Conservation (phyloP, 805 yeast species). For the Ogataea pilisensis region DNA sequence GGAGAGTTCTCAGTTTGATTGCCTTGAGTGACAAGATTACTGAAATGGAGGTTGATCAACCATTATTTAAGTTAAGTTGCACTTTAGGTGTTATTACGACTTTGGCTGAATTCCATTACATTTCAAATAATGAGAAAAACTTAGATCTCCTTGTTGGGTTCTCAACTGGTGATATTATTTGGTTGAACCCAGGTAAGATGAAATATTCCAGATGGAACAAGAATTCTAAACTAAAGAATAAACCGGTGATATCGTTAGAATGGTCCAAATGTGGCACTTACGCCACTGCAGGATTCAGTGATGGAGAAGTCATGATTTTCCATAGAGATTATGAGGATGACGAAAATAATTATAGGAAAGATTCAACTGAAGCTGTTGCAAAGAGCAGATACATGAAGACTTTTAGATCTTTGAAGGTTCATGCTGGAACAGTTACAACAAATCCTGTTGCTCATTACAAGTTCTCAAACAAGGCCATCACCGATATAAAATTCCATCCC, state of each 20-base stretch:
- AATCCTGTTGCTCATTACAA: conserved; percentile 60
- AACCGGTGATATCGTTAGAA: conserved; percentile 40
- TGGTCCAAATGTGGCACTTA: conserved; percentile 47
- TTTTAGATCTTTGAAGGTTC: conserved; percentile 15
- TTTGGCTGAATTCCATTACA: conserved; percentile 29
- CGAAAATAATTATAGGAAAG: conserved; percentile 23
- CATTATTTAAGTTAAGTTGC: conserved; percentile 41
- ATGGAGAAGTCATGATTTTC: conserved; percentile 55
- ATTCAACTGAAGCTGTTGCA: conserved; percentile 16
- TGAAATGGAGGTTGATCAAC: conserved; percentile 40
- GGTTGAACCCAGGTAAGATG: conserved; percentile 51
- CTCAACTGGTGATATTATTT: conserved; percentile 61
- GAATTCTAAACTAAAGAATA: conserved; percentile 38
- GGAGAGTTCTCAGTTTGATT: conserved; percentile 46
- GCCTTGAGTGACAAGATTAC: conserved; percentile 34
- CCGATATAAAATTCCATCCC: conserved; percentile 44
- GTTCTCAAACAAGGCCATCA: conserved; percentile 55
- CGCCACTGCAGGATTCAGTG: conserved; percentile 56
- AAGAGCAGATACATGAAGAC: conserved; percentile 34
- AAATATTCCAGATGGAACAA: conserved; percentile 51
- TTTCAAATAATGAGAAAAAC: conserved; percentile 27
- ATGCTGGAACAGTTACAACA: conserved; percentile 3
- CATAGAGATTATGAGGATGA: conserved; percentile 48
- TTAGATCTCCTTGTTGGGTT: conserved; percentile 59
- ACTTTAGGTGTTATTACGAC: conserved; percentile 38